phyloP scores from a whole-genome alignment of 2,329 filamentous ascomycete species.

The Waltergamsia citrina region DNA sequence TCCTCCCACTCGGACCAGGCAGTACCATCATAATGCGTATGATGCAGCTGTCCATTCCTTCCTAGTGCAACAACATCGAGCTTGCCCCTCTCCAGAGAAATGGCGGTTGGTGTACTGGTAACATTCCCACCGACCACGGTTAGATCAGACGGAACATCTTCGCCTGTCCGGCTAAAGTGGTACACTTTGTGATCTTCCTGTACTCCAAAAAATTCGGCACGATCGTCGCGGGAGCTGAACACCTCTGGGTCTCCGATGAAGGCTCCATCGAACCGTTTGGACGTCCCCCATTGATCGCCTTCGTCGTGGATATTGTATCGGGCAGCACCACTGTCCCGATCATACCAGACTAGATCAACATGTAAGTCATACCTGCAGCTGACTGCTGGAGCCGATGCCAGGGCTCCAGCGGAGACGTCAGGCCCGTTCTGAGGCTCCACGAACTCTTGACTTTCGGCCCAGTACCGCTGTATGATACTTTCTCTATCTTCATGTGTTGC shows the following conservation, averaged over 20 bases:
- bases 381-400: too few species aligned
- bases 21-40: background rate
- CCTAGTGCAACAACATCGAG: background rate
- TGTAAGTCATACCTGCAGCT: too few species aligned
- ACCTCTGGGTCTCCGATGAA: conserved; percentile 1
- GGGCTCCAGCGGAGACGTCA: too few species aligned
- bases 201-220: conserved; percentile 1
- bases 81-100: background rate
- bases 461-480: too few species aligned
- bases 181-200: conserved; percentile 1
- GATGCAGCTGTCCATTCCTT: background rate
- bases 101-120: background rate
- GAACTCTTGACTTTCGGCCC: too few species aligned
- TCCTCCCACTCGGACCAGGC: background rate
- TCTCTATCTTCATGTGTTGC: too few species aligned
- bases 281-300: background rate
- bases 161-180: background rate
- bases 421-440: too few species aligned
- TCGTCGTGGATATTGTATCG: too few species aligned
- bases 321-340: too few species aligned
- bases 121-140: background rate
- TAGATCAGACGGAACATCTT: background rate
- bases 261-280: background rate
- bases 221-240: background rate
- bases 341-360: too few species aligned